Conservation (phyloP, 345 rosid genomes). For the Fremontodendron californicum region DNA sequence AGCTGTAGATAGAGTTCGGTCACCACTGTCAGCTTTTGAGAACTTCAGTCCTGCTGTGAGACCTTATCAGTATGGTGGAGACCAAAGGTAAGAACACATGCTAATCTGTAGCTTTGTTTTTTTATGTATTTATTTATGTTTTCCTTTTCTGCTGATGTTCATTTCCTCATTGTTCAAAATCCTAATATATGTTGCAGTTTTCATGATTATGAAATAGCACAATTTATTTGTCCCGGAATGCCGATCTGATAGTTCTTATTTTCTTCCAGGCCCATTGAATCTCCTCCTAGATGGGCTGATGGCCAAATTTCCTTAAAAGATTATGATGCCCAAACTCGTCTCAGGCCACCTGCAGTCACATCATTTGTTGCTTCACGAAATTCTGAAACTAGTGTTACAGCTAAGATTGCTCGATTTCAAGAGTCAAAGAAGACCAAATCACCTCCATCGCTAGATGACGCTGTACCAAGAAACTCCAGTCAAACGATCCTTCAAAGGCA, state of each 20-base stretch:
- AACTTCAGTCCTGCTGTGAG: constrained; percentile 12
- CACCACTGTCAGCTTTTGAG: constrained; percentile 28
- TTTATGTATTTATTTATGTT: not conserved
- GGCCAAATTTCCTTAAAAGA: constrained; percentile 35
- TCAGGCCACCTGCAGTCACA: constrained; percentile 37
- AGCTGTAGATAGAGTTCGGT: constrained; percentile 24
- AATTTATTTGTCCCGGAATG: not conserved
- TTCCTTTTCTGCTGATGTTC: not conserved
- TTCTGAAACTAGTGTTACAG: constrained; percentile 51
- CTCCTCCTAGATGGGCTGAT: constrained; percentile 42
- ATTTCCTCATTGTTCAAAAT: not conserved
- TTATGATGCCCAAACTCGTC: constrained; percentile 34
- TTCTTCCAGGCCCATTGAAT: constrained; percentile 42
- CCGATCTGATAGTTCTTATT: constrained; percentile 5
- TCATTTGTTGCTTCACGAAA: constrained; percentile 56
- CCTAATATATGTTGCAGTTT: not conserved
- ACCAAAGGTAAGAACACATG: constrained; percentile 22
- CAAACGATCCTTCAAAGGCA: constrained; percentile 31
- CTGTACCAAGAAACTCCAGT: constrained; percentile 29
- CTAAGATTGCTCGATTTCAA: constrained; percentile 50
- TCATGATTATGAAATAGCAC: not conserved
- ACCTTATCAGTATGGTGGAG: constrained; percentile 27
- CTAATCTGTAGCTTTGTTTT: not conserved
- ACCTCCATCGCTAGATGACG: constrained; percentile 36
- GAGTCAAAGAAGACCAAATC: constrained; percentile 54